phyloP scores from a whole-genome alignment of 805 yeast genomes.

The Schwanniomyces vanrijiae region DNA sequence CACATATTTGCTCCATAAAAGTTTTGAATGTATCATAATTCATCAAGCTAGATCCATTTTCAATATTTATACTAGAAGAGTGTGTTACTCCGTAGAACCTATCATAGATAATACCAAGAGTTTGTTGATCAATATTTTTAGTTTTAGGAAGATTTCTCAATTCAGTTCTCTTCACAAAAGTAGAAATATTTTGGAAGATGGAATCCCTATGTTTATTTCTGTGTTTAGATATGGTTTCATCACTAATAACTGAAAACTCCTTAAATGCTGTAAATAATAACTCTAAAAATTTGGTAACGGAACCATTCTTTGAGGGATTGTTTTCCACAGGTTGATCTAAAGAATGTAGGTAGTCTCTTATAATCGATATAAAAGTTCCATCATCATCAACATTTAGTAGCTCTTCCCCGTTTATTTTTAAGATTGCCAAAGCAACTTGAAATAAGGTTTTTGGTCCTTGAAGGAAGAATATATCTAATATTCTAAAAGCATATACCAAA shows the following conservation, averaged over 20 bases:
- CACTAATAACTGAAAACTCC: constrained; percentile 81
- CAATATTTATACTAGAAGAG: constrained; percentile 53
- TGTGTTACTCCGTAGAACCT: constrained; percentile 76
- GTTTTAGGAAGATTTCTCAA: constrained; percentile 81
- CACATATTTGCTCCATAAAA: constrained; percentile 78
- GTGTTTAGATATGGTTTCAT: constrained; percentile 66
- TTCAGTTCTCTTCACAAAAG: constrained; percentile 90
- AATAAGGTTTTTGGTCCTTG: constrained; percentile 89
- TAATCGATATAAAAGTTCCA: constrained; percentile 82
- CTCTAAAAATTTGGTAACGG: constrained; percentile 84
- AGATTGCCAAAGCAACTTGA: constrained; percentile 90
- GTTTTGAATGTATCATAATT: constrained; percentile 66
- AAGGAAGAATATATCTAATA: constrained; percentile 83
- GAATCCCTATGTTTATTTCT: constrained; percentile 71
- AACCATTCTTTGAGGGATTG: constrained; percentile 59
- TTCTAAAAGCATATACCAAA: constrained; percentile 85
- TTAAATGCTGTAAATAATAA: constrained; percentile 88
- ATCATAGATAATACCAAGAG: constrained; percentile 77
- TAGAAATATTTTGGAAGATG: constrained; percentile 82
- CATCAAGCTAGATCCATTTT: constrained; percentile 64
- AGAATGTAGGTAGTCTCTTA: constrained; percentile 77
- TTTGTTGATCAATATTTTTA: constrained; percentile 53
- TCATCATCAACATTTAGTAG: constrained; percentile 82
- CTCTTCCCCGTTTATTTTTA: constrained; percentile 84
- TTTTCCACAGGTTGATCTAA: constrained; percentile 82